Evolutionary conservation across 1,284 basidiomycete genomes (phyloP), one percentile per base, ranked within the genome.

Genomic region (Tremellales sp.): DNA sequence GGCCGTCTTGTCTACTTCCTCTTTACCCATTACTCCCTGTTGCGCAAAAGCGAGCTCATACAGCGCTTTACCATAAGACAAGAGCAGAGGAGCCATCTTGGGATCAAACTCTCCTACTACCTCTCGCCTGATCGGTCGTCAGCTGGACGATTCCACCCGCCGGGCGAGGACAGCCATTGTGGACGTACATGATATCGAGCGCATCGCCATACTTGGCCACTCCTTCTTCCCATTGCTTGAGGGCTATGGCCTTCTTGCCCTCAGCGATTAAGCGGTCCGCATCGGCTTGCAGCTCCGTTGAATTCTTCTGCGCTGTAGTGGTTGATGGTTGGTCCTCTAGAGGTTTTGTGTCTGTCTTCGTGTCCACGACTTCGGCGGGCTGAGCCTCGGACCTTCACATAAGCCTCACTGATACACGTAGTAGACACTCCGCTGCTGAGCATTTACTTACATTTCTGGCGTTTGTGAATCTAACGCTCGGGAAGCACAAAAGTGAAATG

Each of bases 21-120:
- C 86, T 68, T 89, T 89, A 4, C 88, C 89, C 52, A 93, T 74
- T n/a, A 92, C 89, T 1, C 83, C 81, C 49, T 77, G 84, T 66
- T 89, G 86, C 4, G 81, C 71, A 53, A 92, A 86, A 1, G 89
- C 90, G 59, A 92, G 88, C 76, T 93, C 89, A 52, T 90, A 78
- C 37, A 93, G 74, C 5, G 90, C 87, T 68, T 85, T 87, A 8
- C 90, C 90, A 63, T 94, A 94, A 13, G 80, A 77, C 54, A 91
- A 85, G 56, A 93, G 87, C 24, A 92, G 68, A 61, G 91, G 87
- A 10, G 89, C 90, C 53, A 80, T 83, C 65, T 86, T 82, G 1
- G 84, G 82, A 29, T 86, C 81, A 57, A 86, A 78, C 49, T 93
- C 88, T 40, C 82, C 85, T 49, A 83, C 76, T 54, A 84, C 77